Percentiles rank a stretch among this genome's conserved stretches.
phyloP scores from a whole-genome alignment of 2,329 filamentous ascomycete species.

The Aureobasidium sp. region DNA sequence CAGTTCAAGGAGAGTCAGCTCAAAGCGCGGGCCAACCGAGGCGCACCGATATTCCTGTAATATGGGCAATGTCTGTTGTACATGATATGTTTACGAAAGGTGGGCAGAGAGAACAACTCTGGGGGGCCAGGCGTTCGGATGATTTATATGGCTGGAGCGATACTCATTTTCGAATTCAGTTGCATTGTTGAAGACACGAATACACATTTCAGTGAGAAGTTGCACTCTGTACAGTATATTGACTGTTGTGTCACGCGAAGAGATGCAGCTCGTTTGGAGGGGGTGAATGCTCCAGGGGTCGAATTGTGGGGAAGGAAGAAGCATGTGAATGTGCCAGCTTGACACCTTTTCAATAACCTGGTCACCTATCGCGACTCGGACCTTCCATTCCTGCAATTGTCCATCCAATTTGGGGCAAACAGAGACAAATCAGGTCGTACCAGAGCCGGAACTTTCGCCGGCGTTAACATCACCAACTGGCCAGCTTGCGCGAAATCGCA shows the following conservation, averaged over 20 bases:
- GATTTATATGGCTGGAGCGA: neutral
- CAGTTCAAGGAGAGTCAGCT: slow-evolving; percentile 31
- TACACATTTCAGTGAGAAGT: neutral
- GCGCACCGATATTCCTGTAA: slow-evolving; percentile 8
- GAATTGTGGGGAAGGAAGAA: slow-evolving; percentile 5
- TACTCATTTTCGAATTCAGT: neutral
- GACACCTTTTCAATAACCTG: neutral
- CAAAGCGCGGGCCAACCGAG: slow-evolving; percentile 27
- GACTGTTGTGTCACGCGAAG: neutral
- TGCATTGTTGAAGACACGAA: neutral
- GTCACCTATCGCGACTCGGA: neutral
- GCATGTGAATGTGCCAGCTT: neutral
- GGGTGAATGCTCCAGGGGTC: neutral
- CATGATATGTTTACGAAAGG: neutral
- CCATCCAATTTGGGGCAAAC: no score
- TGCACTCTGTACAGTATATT: no score
- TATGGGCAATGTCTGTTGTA: neutral
- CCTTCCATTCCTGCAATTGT: neutral
- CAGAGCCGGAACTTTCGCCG: neutral
- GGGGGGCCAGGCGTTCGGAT: neutral
- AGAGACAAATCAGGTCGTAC: neutral
- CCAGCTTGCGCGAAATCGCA: slow-evolving; percentile 12
- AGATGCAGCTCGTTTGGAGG: neutral
- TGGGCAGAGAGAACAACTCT: neutral
- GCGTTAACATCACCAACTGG: neutral